Base-by-base conservation (phyloP, 2,329 filamentous ascomycete genomes). In the Diaporthe batatas region DNA sequence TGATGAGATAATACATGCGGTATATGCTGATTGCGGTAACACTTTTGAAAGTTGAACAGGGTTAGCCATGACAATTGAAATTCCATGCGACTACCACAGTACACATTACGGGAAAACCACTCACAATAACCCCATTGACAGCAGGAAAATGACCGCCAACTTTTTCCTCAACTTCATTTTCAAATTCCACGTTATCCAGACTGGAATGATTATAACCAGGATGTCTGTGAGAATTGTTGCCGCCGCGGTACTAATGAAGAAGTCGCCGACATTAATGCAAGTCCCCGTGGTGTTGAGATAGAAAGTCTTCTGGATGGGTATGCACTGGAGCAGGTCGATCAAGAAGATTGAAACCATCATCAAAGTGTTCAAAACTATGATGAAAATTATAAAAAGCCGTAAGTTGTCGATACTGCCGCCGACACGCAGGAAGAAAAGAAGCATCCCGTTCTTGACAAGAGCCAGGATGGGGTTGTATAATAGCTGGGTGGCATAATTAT, bases 401-500 rank as follows among this genome's bases (percentile, higher is more conserved):
- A 84, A 78, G 29, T 74, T 80, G 36, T 67, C 76, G 72, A 83
- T 84, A 70, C 83, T 77, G 47, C 82, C 77, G 64, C 82, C 80
- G 1, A 86, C 80, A 0, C 83, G 83, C 23, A 84, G 79, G n/a
- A 86, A 79, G 72, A 86, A 85, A n/a, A 86, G 74, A 5, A 86
- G 79, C 23, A 86, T 79, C 0, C 85, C 86, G 2, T 81, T 80
- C 76, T 86, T 86, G 71, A 86, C 81, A 12, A 86, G 79, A 5
- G 83, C 83, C 2, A 86, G 76, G 57, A 86, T 83, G 0, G 85
- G 84, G 68, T 85, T 86, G 78, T 86, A 86, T 2, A 84, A 77
- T 11, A 85, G 76, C 55, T 85, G 81, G 47, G 82, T 81, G 23
- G 81, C 75, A 54, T 81, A 85, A 75, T 81, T 81, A 79, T 75